phyloP scores from a whole-genome alignment of 2,329 filamentous ascomycete genomes.

The Exophiala bonariae region DNA sequence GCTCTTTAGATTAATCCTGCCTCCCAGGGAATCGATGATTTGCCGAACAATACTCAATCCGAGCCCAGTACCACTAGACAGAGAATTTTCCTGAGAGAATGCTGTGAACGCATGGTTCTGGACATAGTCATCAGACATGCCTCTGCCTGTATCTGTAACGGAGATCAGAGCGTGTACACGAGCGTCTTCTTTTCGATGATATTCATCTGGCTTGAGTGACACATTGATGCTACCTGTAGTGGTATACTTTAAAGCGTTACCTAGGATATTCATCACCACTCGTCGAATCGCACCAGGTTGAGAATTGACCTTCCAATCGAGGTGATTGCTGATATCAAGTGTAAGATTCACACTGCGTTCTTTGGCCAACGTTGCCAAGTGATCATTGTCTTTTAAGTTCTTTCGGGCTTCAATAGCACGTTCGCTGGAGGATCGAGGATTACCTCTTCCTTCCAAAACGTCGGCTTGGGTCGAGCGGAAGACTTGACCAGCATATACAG shows the following conservation, averaged over 20 bases:
- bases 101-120: slow-evolving; percentile 60
- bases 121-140: slow-evolving; percentile 65
- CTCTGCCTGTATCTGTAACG: slow-evolving; percentile 65
- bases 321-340: slow-evolving; percentile 51
- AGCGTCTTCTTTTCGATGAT: slow-evolving; percentile 34
- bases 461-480: slow-evolving; percentile 24
- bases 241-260: slow-evolving; percentile 65
- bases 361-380: slow-evolving; percentile 6
- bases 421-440: slow-evolving; percentile 11
- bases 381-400: slow-evolving; percentile 8
- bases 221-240: slow-evolving; percentile 52
- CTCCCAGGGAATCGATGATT: slow-evolving; percentile 61
- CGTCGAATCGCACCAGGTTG: slow-evolving; percentile 56
- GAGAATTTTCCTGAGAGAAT: slow-evolving; percentile 59
- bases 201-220: slow-evolving; percentile 36
- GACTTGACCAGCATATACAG: slow-evolving; percentile 52
- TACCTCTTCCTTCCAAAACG: slow-evolving; percentile 13
- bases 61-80: slow-evolving; percentile 53
- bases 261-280: slow-evolving; percentile 64
- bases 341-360: slow-evolving; percentile 35
- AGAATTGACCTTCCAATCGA: slow-evolving; percentile 55
- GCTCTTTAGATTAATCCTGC: slow-evolving; percentile 58
- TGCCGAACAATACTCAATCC: slow-evolving; percentile 65
- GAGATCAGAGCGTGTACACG: slow-evolving; percentile 39
- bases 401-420: slow-evolving; percentile 12